phyloP scores from a whole-genome alignment of 2,329 filamentous ascomycete species.

The Phialophora tarda region DNA sequence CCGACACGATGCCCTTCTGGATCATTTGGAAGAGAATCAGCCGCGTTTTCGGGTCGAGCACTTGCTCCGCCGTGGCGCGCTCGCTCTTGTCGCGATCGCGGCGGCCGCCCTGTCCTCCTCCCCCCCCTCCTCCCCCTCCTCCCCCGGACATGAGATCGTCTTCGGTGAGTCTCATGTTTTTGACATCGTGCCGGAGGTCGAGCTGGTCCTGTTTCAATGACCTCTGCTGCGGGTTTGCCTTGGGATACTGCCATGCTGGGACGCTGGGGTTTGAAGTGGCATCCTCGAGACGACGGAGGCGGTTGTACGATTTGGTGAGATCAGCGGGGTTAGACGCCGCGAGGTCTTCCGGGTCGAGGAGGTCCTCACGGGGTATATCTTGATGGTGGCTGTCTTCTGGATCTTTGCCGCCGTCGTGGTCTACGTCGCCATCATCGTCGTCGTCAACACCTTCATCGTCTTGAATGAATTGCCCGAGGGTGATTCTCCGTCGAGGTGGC shows the following conservation, averaged over 20 bases:
- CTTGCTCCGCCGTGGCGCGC: conserved; percentile 90
- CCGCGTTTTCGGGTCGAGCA: conserved; percentile 88
- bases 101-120: not conserved
- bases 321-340: conserved; percentile 66
- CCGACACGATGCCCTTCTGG: conserved; percentile 84
- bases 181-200: conserved; percentile 68
- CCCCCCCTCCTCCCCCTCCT: not conserved
- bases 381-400: conserved; percentile 50
- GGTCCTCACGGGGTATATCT: conserved; percentile 64
- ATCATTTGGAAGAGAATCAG: conserved; percentile 97
- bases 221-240: conserved; percentile 79
- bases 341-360: conserved; percentile 61
- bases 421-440: conserved; percentile 54
- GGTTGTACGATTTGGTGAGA: conserved; percentile 86
- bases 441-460: conserved; percentile 39
- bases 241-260: conserved; percentile 65
- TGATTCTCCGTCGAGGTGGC: conserved; percentile 41
- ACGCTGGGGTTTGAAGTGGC: conserved; percentile 53
- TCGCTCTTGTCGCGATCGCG: conserved; percentile 75
- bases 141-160: conserved; percentile 30
- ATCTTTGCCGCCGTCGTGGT: conserved; percentile 49
- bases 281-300: conserved; percentile 73
- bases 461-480: conserved; percentile 40
- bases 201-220: conserved; percentile 73
- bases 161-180: conserved; percentile 80